phyloP scores from a whole-genome alignment of 352 stramenopile species.

The Globisporangium carolinianum region DNA sequence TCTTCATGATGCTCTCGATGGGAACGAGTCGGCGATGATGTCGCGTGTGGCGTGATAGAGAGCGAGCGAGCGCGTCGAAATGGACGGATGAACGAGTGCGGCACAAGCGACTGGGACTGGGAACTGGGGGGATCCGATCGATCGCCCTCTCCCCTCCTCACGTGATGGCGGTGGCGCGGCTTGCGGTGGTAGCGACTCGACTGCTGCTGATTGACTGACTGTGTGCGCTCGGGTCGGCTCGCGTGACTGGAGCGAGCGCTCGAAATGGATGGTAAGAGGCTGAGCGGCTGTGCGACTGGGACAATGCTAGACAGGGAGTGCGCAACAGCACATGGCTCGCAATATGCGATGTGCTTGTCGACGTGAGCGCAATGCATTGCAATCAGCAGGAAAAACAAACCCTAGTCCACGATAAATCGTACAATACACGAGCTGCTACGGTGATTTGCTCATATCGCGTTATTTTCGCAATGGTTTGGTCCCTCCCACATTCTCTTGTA shows the following conservation, averaged over 20 bases:
- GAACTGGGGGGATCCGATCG: conserved; percentile 1
- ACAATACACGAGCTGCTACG: too few relatives aligned
- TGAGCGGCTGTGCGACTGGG: too few relatives aligned
- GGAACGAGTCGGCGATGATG: neutral
- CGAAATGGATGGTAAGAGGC: conserved; percentile 7
- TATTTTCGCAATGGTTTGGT: too few relatives aligned
- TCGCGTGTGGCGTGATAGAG: neutral
- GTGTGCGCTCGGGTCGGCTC: neutral
- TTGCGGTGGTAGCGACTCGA: neutral
- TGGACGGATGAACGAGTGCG: neutral
- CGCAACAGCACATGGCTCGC: too few relatives aligned
- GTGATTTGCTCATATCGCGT: too few relatives aligned
- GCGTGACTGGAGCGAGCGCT: neutral
- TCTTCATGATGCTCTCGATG: conserved; percentile 20
- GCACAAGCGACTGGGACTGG: neutral
- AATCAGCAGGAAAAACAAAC: too few relatives aligned
- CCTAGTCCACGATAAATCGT: too few relatives aligned
- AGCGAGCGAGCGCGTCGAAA: neutral
- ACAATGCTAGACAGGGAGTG: too few relatives aligned
- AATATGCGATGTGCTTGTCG: too few relatives aligned
- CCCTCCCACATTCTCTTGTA: too few relatives aligned
- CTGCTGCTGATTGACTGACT: conserved; percentile 4
- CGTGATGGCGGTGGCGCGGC: neutral
- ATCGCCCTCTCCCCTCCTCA: conserved; percentile 1
- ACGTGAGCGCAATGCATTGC: too few relatives aligned